Conservation (phyloP, 257 asterid genomes). For the Nicotiana sylvestris region DNA sequence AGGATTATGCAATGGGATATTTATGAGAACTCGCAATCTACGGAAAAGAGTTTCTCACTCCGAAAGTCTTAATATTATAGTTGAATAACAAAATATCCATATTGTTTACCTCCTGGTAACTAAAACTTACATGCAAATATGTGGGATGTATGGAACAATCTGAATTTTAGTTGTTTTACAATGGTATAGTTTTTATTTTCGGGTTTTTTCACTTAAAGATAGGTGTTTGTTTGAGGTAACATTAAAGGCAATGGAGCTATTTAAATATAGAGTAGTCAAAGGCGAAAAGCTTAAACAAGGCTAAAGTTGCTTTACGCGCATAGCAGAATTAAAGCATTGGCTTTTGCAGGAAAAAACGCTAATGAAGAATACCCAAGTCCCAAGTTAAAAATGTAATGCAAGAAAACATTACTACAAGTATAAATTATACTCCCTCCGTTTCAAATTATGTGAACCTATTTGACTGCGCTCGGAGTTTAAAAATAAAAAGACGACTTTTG, state of each 20-base stretch:
- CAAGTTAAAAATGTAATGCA: background rate
- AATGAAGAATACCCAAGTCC: background rate
- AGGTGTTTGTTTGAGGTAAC: background rate
- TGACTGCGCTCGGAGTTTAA: too few relatives aligned
- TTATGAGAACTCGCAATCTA: background rate
- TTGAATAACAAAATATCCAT: background rate
- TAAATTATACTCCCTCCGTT: background rate
- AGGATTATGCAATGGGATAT: background rate
- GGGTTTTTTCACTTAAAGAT: background rate
- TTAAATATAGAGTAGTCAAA: background rate
- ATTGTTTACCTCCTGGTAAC: background rate
- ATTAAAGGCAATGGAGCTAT: background rate
- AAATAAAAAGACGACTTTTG: too few relatives aligned
- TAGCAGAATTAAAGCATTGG: background rate
- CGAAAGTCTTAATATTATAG: background rate
- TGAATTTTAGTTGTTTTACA: background rate
- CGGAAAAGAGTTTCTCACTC: background rate
- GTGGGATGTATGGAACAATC: background rate
- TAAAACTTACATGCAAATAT: background rate
- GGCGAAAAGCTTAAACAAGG: background rate
- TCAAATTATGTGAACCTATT: too few relatives aligned
- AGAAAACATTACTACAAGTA: background rate
- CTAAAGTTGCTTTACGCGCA: background rate
- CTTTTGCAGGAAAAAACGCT: background rate
- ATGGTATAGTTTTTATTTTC: background rate